phyloP scores from a whole-genome alignment of 345 rosid genomes.

The Eucalyptus brandiana region DNA sequence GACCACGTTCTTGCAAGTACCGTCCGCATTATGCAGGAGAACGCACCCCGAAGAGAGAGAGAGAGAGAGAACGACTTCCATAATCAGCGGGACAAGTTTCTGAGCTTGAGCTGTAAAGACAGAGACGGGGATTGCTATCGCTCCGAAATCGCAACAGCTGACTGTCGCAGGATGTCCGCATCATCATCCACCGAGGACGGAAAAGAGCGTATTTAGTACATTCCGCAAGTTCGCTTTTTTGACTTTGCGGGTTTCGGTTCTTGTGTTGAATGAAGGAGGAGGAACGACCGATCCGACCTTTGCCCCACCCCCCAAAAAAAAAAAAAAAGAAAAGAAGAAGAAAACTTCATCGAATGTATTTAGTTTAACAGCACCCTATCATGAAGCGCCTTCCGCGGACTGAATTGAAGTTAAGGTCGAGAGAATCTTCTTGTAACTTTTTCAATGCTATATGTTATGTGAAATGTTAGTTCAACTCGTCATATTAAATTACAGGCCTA shows the following conservation, averaged over 20 bases:
- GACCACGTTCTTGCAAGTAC: neutral
- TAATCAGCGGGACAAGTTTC: neutral
- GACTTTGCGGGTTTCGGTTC: neutral
- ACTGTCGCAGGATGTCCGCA: neutral
- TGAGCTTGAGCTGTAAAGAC: neutral
- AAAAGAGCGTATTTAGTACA: neutral
- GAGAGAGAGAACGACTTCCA: neutral
- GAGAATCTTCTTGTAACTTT: neutral
- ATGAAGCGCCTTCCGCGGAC: neutral
- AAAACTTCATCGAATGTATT: neutral
- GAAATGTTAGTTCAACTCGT: neutral
- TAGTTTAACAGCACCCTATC: neutral
- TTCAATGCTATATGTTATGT: neutral
- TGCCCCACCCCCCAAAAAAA: accelerated
- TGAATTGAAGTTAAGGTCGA: neutral
- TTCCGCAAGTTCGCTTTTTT: neutral
- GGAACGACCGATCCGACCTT: neutral
- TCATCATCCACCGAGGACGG: neutral
- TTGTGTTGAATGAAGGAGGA: neutral
- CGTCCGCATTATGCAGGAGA: neutral
- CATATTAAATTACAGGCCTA: neutral
- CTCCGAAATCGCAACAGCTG: neutral
- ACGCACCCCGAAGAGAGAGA: neutral
- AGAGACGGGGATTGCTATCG: neutral
- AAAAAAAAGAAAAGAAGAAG: too few species aligned